A percentile compares a stretch with the other conserved stretches of the same genome.
phyloP scores from a whole-genome alignment of 139 green algal genomes.

The Yamagishiella unicocca region DNA sequence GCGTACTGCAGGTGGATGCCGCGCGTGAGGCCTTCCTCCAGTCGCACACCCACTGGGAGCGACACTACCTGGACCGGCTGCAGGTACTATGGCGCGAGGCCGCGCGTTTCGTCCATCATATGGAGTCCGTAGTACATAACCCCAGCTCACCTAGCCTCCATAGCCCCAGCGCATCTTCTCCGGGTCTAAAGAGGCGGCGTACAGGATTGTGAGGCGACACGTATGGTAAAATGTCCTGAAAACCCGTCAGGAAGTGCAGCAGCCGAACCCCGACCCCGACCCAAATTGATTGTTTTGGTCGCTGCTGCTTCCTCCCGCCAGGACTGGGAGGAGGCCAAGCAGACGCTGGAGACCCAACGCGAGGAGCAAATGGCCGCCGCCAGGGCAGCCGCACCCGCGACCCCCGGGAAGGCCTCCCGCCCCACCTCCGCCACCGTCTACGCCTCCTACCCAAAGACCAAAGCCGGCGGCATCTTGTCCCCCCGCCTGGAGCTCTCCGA shows the following conservation, averaged over 20 bases:
- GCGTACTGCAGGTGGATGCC: constrained; percentile 13
- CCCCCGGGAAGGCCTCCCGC: not conserved
- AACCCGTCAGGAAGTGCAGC: too few relatives aligned
- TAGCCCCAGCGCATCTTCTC: too few relatives aligned
- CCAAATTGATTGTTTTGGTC: too few relatives aligned
- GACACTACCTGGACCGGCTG: constrained; percentile 24
- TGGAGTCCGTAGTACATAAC: too few relatives aligned
- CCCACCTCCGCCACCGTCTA: constrained; percentile 33
- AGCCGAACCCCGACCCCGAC: too few relatives aligned
- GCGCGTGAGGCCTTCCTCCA: constrained; percentile 37
- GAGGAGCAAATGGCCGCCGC: constrained; percentile 37
- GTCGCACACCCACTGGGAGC: constrained; percentile 50
- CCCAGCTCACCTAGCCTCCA: too few relatives aligned
- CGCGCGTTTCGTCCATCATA: too few relatives aligned
- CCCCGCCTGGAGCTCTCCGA: not conserved
- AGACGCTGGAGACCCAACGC: constrained; percentile 36
- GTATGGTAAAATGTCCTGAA: too few relatives aligned
- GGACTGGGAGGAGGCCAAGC: constrained; percentile 49
- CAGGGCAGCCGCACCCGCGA: not conserved
- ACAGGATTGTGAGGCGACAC: too few relatives aligned
- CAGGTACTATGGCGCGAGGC: constrained; percentile 19
- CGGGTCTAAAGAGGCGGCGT: too few relatives aligned
- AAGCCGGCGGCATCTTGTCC: not conserved
- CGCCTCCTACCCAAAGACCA: not conserved
- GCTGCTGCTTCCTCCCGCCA: not conserved